A percentile compares a stretch with the other conserved stretches of the same genome.
Conservation (phyloP, 257 asterid species). For the Apocynum venetum region DNA sequence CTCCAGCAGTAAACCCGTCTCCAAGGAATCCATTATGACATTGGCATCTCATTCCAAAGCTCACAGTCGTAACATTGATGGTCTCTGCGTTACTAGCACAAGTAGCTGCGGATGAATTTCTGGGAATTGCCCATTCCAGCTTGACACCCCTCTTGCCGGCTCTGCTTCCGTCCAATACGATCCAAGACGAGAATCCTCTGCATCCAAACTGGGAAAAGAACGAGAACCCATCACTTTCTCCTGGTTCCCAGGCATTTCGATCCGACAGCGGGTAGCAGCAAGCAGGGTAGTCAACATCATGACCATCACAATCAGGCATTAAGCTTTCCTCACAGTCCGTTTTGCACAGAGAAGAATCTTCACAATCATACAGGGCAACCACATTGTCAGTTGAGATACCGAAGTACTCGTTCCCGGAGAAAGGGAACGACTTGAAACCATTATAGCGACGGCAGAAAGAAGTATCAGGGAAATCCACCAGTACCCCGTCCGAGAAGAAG, state of each 20-base stretch:
- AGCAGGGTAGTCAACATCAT: conserved; percentile 29
- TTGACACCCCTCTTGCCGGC: conserved; percentile 49
- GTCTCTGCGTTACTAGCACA: conserved; percentile 44
- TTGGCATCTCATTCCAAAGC: conserved; percentile 48
- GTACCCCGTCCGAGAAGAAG: conserved; percentile 51
- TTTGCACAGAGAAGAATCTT: conserved; percentile 61
- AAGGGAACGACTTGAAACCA: conserved; percentile 45
- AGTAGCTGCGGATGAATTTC: conserved; percentile 30
- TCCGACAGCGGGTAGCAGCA: conserved; percentile 67
- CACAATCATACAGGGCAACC: conserved; percentile 60
- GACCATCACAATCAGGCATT: conserved; percentile 48
- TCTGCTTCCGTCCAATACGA: conserved; percentile 31
- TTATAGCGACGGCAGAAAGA: conserved; percentile 48
- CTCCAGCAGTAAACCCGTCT: conserved; percentile 52
- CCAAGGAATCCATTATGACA: conserved; percentile 57
- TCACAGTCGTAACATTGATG: conserved; percentile 47
- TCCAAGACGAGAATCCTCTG: conserved; percentile 65
- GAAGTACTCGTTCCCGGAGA: conserved; percentile 33
- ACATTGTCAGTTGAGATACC: conserved; percentile 54
- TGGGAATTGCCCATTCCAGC: conserved; percentile 66
- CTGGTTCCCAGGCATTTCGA: conserved; percentile 38
- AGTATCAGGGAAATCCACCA: conserved; percentile 52
- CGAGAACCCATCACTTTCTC: conserved; percentile 30
- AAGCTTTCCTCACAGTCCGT: conserved; percentile 40
- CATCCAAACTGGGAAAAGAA: conserved; percentile 48